A percentile compares a stretch with the other conserved stretches of the same genome.
Conservation (phyloP, 768 basidiomycete species). For the Russula brevipes region DNA sequence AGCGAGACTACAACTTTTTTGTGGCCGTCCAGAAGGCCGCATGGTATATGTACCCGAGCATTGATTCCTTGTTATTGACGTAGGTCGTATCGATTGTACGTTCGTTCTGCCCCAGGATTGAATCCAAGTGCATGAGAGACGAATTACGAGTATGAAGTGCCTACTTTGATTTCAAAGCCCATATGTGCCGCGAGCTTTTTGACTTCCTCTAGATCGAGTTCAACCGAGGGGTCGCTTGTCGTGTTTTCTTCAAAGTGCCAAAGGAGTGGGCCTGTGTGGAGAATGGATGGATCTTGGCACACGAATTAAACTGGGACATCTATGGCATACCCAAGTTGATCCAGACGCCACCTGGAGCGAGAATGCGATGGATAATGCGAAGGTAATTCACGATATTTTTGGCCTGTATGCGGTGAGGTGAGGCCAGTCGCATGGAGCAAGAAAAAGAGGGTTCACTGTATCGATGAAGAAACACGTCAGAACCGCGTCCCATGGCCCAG, state of each 20-base stretch:
- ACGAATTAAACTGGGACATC: background rate
- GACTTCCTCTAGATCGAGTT: constrained; percentile 86
- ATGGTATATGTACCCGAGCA: constrained; percentile 83
- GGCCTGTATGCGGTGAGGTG: constrained; percentile 44
- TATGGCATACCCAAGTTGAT: constrained; percentile 66
- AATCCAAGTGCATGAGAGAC: constrained; percentile 1
- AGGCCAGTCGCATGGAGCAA: background rate
- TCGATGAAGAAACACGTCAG: constrained; percentile 98
- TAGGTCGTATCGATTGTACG: constrained; percentile 77
- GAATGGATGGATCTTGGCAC: background rate
- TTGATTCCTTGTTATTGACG: constrained; percentile 71
- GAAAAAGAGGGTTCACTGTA: constrained; percentile 50
- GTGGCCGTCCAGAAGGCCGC: constrained; percentile 80
- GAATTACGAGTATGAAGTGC: constrained; percentile 28
- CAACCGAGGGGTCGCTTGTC: constrained; percentile 75
- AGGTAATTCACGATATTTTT: constrained; percentile 91
- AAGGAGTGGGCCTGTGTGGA: constrained; percentile 67
- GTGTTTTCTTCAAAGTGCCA: constrained; percentile 96
- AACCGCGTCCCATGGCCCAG: constrained; percentile 81
- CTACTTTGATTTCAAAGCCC: constrained; percentile 78
- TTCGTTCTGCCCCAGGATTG: constrained; percentile 57
- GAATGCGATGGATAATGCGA: constrained; percentile 74
- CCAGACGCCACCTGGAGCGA: constrained; percentile 87
- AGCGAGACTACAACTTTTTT: constrained; percentile 30
- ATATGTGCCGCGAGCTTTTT: constrained; percentile 65